A percentile compares a stretch with the other conserved stretches of the same genome.
Conservation (phyloP, 2,329 filamentous ascomycete species). For the Cytospora mali region DNA sequence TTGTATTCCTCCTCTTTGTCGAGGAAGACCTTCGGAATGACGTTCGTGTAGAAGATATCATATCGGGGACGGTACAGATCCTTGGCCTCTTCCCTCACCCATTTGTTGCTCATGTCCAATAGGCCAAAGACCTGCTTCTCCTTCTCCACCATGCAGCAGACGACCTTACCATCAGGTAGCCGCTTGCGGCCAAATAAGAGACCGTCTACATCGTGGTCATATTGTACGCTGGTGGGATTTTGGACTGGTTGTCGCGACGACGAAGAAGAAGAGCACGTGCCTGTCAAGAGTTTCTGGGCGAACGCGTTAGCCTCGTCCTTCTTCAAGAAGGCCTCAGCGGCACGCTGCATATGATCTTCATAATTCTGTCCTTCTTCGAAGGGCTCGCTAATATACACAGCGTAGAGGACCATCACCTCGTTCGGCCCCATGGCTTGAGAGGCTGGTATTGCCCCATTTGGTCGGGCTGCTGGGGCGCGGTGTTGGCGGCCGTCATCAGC, state of each 20-base stretch:
- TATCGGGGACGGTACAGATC: slow-evolving; percentile 18
- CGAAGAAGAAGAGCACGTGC: background rate
- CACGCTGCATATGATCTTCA: slow-evolving; percentile 1
- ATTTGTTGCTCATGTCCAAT: slow-evolving; percentile 15
- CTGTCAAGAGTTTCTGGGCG: slow-evolving; percentile 17
- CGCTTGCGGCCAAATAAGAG: slow-evolving; percentile 10
- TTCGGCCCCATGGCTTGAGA: slow-evolving; percentile 15
- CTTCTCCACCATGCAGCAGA: slow-evolving; percentile 12
- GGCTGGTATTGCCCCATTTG: slow-evolving; percentile 6
- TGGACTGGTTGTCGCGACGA: background rate
- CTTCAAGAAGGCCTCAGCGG: slow-evolving; percentile 11
- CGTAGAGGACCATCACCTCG: slow-evolving; percentile 7
- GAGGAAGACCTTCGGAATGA: slow-evolving; percentile 8
- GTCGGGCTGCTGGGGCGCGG: background rate
- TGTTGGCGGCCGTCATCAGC: background rate
- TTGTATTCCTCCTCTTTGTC: background rate
- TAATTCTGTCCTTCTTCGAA: background rate
- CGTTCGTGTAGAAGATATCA: slow-evolving; percentile 1
- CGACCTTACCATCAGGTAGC: slow-evolving; percentile 11
- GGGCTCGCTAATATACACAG: slow-evolving; percentile 18
- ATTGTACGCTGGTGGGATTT: background rate
- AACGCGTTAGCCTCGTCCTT: slow-evolving; percentile 19
- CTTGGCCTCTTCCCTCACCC: slow-evolving; percentile 17
- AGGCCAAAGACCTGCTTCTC: slow-evolving; percentile 8
- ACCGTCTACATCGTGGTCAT: background rate